Percentiles rank a stretch among this genome's conserved stretches.
These are phyloP conservation scores for Phytophthora megakarya DNA, from an alignment of 352 stramenopile genomes.

Conservation along the genomic window DNA sequence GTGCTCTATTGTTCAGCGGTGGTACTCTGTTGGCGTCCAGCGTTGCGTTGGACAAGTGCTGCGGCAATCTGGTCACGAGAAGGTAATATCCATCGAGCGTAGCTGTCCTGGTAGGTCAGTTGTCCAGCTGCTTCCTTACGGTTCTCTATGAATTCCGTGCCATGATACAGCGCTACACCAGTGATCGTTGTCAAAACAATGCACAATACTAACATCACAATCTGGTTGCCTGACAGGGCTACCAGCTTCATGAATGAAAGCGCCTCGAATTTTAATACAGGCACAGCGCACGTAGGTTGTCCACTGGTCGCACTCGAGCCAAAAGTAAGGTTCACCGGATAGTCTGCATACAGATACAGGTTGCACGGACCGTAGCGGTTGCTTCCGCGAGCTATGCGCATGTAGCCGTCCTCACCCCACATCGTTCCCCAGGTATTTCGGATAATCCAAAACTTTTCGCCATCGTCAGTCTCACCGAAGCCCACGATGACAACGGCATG, in stretches of 20 bases:
- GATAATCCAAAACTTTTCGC: slow-evolving; percentile 88
- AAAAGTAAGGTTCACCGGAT: slow-evolving; percentile 58
- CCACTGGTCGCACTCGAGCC: slow-evolving; percentile 26
- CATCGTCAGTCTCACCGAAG: slow-evolving; percentile 73
- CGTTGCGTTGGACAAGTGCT: slow-evolving; percentile 36
- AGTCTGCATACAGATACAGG: slow-evolving; percentile 74
- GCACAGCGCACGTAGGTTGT: slow-evolving; percentile 45
- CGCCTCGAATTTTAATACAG: slow-evolving; percentile 34
- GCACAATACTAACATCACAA: slow-evolving; percentile 48
- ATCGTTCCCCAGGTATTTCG: slow-evolving; percentile 92
- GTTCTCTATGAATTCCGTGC: slow-evolving; percentile 52
- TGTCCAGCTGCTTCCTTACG: slow-evolving; percentile 44
- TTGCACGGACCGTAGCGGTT: slow-evolving; percentile 67
- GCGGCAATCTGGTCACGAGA: slow-evolving; percentile 65
- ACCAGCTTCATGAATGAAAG: slow-evolving; percentile 49
- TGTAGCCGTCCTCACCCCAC: slow-evolving; percentile 87
- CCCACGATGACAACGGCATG: slow-evolving; percentile 88
- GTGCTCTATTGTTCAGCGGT: slow-evolving; percentile 20
- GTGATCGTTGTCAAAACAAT: slow-evolving; percentile 36
- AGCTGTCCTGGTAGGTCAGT: slow-evolving; percentile 60
- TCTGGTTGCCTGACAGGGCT: slow-evolving; percentile 40
- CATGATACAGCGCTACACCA: slow-evolving; percentile 51
- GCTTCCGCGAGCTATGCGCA: slow-evolving; percentile 67
- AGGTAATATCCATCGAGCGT: slow-evolving; percentile 67
- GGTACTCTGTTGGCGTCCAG: slow-evolving; percentile 11